Percentiles rank a stretch among this genome's conserved stretches.
These are phyloP conservation scores for Volutella citrinella DNA, from an alignment of 2,329 filamentous ascomycete species.

Conservation along the genomic window DNA sequence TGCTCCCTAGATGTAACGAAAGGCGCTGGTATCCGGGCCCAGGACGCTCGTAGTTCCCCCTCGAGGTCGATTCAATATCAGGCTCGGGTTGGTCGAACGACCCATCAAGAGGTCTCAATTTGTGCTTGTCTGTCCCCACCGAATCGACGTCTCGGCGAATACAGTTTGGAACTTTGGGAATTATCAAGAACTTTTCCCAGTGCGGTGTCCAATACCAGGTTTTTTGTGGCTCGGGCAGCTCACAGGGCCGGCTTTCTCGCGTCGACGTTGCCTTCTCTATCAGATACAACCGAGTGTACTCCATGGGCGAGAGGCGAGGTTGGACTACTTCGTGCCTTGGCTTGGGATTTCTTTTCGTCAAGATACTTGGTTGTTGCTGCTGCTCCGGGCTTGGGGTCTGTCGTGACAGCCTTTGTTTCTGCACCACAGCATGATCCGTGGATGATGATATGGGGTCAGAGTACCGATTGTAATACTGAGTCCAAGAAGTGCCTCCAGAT, in stretches of 20 bases:
- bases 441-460: conserved; percentile 3
- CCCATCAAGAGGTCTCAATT: too few relatives aligned
- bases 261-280: conserved; percentile 30
- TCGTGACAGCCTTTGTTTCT: background rate
- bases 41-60: conserved; percentile 8
- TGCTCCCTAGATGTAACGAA: conserved; percentile 29
- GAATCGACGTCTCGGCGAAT: conserved; percentile 23
- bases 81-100: conserved; percentile 8
- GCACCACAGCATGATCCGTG: too few relatives aligned
- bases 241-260: conserved; percentile 22
- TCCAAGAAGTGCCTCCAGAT: conserved; percentile 2
- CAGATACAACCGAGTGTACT: conserved; percentile 35
- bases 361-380: conserved; percentile 2
- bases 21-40: conserved; percentile 24
- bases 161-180: conserved; percentile 29
- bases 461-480: background rate
- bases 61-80: conserved; percentile 20
- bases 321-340: conserved; percentile 13
- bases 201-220: conserved; percentile 33
- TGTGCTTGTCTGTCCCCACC: too few relatives aligned
- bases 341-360: conserved; percentile 2
- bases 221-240: conserved; percentile 28
- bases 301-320: conserved; percentile 38
- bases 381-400: background rate
- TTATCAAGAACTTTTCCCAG: conserved; percentile 36